Conservation (phyloP, 108 stramenopile species). For the Nitzschia sp. region DNA sequence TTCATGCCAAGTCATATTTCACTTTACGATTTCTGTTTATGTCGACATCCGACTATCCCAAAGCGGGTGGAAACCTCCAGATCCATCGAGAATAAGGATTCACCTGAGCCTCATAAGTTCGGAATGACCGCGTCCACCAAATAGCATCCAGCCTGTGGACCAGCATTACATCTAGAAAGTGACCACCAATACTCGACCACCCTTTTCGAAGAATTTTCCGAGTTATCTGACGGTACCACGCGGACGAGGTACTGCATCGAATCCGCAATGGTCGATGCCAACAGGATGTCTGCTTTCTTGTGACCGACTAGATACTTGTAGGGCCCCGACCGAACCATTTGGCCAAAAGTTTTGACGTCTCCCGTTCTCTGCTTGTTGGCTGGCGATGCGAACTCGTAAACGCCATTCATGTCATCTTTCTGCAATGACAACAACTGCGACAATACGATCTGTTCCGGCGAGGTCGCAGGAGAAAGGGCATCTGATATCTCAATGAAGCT, state of each 20-base stretch:
- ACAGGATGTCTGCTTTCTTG: slow-evolving; percentile 5
- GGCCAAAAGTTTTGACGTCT: slow-evolving; percentile 1
- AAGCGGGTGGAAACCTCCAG: too few relatives aligned
- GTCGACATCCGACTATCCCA: too few relatives aligned
- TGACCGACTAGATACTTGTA: slow-evolving; percentile 12
- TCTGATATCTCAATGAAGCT: too few relatives aligned
- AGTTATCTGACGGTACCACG: neutral
- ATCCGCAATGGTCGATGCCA: slow-evolving; percentile 7
- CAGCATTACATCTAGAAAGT: slow-evolving; percentile 10
- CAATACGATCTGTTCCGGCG: slow-evolving; percentile 8
- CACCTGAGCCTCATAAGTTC: slow-evolving; percentile 1
- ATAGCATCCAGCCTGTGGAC: slow-evolving; percentile 12
- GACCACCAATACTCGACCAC: slow-evolving; percentile 27
- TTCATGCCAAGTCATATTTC: too few relatives aligned
- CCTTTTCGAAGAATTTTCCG: neutral
- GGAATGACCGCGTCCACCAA: slow-evolving; percentile 30
- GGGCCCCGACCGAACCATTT: slow-evolving; percentile 14
- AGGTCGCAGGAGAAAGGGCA: slow-evolving; percentile 3
- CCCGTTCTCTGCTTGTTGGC: slow-evolving; percentile 10
- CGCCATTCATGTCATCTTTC: slow-evolving; percentile 10
- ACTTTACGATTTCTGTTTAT: too few relatives aligned
- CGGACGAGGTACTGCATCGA: slow-evolving; percentile 18
- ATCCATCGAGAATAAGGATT: too few relatives aligned
- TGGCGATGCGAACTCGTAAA: slow-evolving; percentile 18
- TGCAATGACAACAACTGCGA: slow-evolving; percentile 7